Conservation (phyloP, 352 stramenopile genomes). For the Globisporangium orthogonon region DNA sequence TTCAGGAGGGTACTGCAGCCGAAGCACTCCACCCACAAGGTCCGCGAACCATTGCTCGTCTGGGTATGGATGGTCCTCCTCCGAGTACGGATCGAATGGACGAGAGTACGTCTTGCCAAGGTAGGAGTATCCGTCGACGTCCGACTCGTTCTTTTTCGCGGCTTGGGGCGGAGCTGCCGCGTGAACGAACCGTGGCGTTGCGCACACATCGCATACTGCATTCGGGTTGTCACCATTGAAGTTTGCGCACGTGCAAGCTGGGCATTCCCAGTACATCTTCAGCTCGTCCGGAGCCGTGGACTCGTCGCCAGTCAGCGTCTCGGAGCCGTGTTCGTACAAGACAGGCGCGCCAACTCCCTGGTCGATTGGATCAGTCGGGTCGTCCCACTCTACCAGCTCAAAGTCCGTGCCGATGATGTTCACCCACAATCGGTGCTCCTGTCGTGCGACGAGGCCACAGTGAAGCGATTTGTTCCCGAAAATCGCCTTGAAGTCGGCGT, state of each 20-base stretch:
- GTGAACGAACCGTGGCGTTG: conserved; percentile 33
- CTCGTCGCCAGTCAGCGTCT: conserved; percentile 3
- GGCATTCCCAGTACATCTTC: conserved; percentile 88
- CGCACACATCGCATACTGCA: conserved; percentile 74
- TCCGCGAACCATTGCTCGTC: conserved; percentile 75
- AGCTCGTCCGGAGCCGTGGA: conserved; percentile 32
- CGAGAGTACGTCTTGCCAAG: conserved; percentile 56
- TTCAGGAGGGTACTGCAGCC: conserved; percentile 63
- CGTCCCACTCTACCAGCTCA: conserved; percentile 87
- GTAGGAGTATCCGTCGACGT: conserved; percentile 49
- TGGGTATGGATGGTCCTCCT: conserved; percentile 57
- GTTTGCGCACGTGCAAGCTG: conserved; percentile 79
- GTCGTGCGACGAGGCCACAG: conserved; percentile 77
- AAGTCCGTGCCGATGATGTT: conserved; percentile 87
- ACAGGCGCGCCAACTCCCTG: conserved; percentile 72
- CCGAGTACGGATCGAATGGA: conserved; percentile 73
- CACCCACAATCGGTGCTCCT: conserved; percentile 85
- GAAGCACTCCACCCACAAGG: conserved; percentile 50
- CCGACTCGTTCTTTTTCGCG: conserved; percentile 19
- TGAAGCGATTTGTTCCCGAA: conserved; percentile 85
- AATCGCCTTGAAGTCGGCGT: conserved; percentile 76
- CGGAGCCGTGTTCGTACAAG: conserved; percentile 27
- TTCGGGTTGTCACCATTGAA: conserved; percentile 82
- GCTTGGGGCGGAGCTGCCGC: conserved; percentile 13
- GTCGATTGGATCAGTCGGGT: conserved; percentile 61